Base-by-base conservation (phyloP, 441 rosid species). In the California macrophylla region DNA sequence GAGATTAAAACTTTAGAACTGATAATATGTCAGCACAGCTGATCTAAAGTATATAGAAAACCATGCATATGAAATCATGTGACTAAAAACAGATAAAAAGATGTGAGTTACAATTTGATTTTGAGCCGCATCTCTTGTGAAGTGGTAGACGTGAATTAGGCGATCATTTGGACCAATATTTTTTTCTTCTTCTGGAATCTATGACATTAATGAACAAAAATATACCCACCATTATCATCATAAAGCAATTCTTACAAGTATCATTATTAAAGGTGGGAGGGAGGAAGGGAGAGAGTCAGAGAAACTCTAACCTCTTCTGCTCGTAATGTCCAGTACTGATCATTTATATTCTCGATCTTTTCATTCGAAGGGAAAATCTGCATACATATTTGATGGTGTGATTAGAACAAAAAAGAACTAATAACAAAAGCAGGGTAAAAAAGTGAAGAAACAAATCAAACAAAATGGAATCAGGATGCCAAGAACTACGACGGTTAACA, bases 111-210 rank as follows among this genome's bases (percentile, higher is more conserved):
- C 77, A 77, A 82, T 83, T 85, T 85, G 94, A 66, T 82, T 89
- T 81, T 86, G 94, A 76, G 87, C 78, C 24, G 86, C 32, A 64
- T 86, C 89, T 75, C 81, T 85, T 28, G 81, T 82, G 71, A 88
- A 85, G 76, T 88, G 94, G 78, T 84, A 86, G 32, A 85, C 90
- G 68, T 83, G 89, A 68, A 89, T 83, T 69, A 89, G 76, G 63
- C 90, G 90, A 80, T 82, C 91, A 78, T 83, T 82, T 68, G 86
- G 86, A 75, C 91, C 89, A 38, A 86, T 85, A 77, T 83, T 79
- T 74, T 85, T 86, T 81, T 89, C 94, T 78, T 87, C 94, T 73
- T 89, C 94, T 0, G 89, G 91, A 47, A 89, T 77, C 94, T 89
- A 83, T 47, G 66, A 42, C 45, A 50, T 10, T 29, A 34, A 66